phyloP scores from a whole-genome alignment of 202 grass and related monocot species.

The Panicum virgatum region DNA sequence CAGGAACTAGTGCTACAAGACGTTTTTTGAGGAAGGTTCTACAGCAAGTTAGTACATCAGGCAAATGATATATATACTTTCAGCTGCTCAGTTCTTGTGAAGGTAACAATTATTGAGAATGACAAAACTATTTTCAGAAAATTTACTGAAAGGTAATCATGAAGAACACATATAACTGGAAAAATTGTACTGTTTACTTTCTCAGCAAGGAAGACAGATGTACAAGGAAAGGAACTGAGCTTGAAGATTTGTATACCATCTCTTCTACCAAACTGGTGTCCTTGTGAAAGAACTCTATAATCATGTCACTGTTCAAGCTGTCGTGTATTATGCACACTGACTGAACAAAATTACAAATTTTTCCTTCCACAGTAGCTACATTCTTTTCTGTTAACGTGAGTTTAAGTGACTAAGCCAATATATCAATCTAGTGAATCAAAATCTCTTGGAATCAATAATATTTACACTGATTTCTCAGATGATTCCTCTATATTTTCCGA shows the following conservation, averaged over 20 bases:
- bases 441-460: slow-evolving; percentile 15
- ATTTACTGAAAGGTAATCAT: background rate
- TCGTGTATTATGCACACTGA: slow-evolving; percentile 33
- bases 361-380: slow-evolving; percentile 15
- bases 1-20: background rate
- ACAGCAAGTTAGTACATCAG: background rate
- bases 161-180: background rate
- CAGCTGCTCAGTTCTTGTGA: background rate
- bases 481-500: slow-evolving; percentile 54
- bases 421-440: slow-evolving; percentile 31
- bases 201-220: background rate
- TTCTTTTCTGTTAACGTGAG: slow-evolving; percentile 11
- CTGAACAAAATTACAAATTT: background rate
- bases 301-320: background rate
- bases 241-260: background rate
- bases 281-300: slow-evolving; percentile 13
- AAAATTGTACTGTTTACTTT: background rate
- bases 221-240: background rate
- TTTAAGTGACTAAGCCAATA: background rate
- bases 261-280: background rate
- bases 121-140: background rate
- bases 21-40: background rate
- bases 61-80: background rate
- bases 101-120: background rate
- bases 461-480: slow-evolving; percentile 50